Conservation (phyloP, 192 early-diverging fungal genomes). For the Coemansia biformis region DNA sequence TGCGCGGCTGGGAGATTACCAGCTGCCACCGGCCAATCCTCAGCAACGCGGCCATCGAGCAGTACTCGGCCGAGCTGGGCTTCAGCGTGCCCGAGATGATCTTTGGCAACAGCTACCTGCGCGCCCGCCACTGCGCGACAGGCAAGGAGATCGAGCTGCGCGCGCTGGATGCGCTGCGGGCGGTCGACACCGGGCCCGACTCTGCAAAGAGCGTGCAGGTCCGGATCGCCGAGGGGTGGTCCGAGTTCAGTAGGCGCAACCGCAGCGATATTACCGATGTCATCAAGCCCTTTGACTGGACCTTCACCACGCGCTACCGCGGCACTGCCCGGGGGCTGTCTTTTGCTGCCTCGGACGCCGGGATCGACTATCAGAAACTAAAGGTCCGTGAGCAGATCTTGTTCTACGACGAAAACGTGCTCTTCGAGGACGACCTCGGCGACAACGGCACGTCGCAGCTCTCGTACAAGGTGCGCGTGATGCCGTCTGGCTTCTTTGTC, state of each 20-base stretch:
- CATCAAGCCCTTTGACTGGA: constrained; percentile 98
- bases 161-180: constrained; percentile 68
- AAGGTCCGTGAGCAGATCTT: constrained; percentile 77
- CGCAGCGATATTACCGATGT: constrained; percentile 69
- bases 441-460: constrained; percentile 89
- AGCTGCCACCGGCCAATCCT: constrained; percentile 57
- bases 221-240: constrained; percentile 81
- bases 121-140: constrained; percentile 50
- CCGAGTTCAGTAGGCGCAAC: constrained; percentile 61
- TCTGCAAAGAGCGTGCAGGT: constrained; percentile 76
- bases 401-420: constrained; percentile 89
- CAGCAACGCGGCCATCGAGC: constrained; percentile 54
- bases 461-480: constrained; percentile 81
- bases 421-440: constrained; percentile 95
- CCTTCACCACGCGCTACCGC: constrained; percentile 77
- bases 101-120: constrained; percentile 83
- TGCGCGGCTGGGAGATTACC: constrained; percentile 55
- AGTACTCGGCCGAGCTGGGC: constrained; percentile 51
- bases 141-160: constrained; percentile 56
- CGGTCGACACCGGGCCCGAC: constrained; percentile 63
- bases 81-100: constrained; percentile 94
- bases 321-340: constrained; percentile 52
- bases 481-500: constrained; percentile 86
- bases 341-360: constrained; percentile 27
- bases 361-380: constrained; percentile 76